These are phyloP conservation scores for Plasmodium ovale DNA, from an alignment of 169 alveolate genomes.

Conservation along the genomic window DNA sequence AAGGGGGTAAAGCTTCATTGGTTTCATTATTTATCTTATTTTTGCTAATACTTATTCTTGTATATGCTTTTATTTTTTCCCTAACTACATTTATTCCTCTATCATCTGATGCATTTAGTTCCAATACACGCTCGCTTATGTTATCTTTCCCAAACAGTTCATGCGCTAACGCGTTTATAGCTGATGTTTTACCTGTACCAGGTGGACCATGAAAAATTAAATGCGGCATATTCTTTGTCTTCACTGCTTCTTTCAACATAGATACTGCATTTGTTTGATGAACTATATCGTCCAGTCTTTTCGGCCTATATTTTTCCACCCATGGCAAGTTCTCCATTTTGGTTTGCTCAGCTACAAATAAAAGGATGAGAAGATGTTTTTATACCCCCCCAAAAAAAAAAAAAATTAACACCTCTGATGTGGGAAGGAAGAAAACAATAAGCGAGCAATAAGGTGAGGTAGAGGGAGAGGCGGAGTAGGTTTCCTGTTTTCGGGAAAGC, in stretches of 20 bases:
- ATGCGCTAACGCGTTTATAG: slow-evolving; percentile 96
- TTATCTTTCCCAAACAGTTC: slow-evolving; percentile 95
- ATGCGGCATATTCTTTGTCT: slow-evolving; percentile 93
- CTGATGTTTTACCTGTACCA: slow-evolving; percentile 99
- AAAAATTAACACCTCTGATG: too few species aligned
- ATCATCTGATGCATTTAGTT: slow-evolving; percentile 99
- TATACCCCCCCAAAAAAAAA: too few species aligned
- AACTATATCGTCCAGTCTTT: slow-evolving; percentile 84
- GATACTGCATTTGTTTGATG: slow-evolving; percentile 87
- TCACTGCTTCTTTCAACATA: slow-evolving; percentile 85
- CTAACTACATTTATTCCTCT: slow-evolving; percentile 98
- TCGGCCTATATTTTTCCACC: slow-evolving; percentile 91
- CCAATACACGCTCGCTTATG: slow-evolving; percentile 95
- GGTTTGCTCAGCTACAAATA: too few species aligned
- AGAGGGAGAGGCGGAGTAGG: too few species aligned
- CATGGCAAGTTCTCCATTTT: slow-evolving; percentile 84
- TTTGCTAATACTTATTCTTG: slow-evolving; percentile 94
- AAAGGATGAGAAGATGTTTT: too few species aligned
- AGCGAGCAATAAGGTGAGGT: too few species aligned
- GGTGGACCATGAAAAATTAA: slow-evolving; percentile 98
- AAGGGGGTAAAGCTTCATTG: slow-evolving; percentile 89
- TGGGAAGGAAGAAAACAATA: too few species aligned
- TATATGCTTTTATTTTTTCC: slow-evolving; percentile 97
- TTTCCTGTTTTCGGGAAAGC: too few species aligned
- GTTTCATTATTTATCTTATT: slow-evolving; percentile 88